phyloP scores from a whole-genome alignment of 208 protist genomes.

The Jaenimonas drosophilae region DNA sequence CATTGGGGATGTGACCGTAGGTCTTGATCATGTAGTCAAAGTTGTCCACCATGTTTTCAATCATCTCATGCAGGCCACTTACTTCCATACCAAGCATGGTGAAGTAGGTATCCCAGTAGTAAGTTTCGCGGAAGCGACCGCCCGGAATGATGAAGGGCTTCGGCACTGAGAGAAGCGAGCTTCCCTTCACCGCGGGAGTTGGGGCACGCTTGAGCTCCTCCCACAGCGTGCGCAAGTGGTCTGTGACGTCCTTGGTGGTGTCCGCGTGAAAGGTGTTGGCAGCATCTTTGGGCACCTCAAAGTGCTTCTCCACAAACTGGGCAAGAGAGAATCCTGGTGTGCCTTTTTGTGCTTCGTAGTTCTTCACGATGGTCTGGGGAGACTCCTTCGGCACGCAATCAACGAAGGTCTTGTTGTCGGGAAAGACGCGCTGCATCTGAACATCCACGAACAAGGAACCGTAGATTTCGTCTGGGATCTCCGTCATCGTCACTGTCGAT shows the following conservation, averaged over 20 bases:
- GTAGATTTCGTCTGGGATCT: constrained; percentile 3
- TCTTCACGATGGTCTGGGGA: neutral
- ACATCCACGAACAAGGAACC: constrained; percentile 4
- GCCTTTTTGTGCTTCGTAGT: constrained; percentile 9
- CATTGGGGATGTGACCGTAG: constrained; percentile 36
- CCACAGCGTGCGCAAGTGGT: neutral
- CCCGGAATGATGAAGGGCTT: neutral
- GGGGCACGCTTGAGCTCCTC: too few species aligned
- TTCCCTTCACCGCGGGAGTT: neutral
- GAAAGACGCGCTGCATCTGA: constrained; percentile 10
- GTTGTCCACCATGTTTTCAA: constrained; percentile 18
- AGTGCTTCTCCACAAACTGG: neutral
- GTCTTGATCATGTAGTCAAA: constrained; percentile 7
- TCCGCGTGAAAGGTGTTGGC: neutral
- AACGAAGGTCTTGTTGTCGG: constrained; percentile 28
- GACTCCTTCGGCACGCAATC: constrained; percentile 14
- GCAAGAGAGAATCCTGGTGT: neutral
- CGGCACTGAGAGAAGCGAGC: neutral
- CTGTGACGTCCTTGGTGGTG: neutral
- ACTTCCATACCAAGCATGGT: constrained; percentile 17
- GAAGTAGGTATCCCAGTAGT: constrained; percentile 57
- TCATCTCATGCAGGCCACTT: constrained; percentile 15
- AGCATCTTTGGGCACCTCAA: neutral
- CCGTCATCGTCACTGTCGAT: neutral
- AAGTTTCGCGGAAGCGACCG: constrained; percentile 14